Evolutionary conservation across 139 green algal genomes (phyloP), one percentile per base, ranked within the genome.

Genomic region (Coelastrella sp.): DNA sequence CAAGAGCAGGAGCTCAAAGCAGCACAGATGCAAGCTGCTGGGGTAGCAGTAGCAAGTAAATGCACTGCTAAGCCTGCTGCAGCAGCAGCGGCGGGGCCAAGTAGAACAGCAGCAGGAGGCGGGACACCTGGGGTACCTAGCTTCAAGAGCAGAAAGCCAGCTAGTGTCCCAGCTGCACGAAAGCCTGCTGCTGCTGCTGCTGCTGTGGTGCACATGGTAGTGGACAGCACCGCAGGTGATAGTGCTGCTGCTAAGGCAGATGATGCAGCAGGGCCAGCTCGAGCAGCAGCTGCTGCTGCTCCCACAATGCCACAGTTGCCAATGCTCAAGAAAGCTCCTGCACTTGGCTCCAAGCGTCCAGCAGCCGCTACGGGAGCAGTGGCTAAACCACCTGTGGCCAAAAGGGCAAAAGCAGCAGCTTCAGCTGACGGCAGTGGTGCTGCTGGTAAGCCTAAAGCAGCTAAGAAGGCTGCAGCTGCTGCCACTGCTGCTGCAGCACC

Each of bases 401-500:
- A 78, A 32, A 88, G 65, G 16, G 4, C 65, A 4, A 88, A 88
- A 19, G 32, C 81, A 23, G 71, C 80, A 88, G n/a, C 71, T 14
- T 56, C 66, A 59, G 79, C 80, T 66, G 66, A 54, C 14, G n/a
- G 65, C 64, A 64, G 65, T 80, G 75, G 57, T 58, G 74, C 74
- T 19, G 23, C 74, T 58, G 23, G 19, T 23, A 80, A 65, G 16
- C 64, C 14, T 58, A 83, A 5, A 66, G 83, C 78, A 23, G 59
- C 56, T 10, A 78, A 86, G n/a, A 57, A 80, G 76, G 22, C 86
- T 68, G 57, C 80, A 80, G 80, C 68, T 78, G 65, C 77, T 71
- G 87, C 60, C 64, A 61, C 78, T 64, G 57, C 71, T 13, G 10
- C 76, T 64, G 87, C 81, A 76, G 91, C 65, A 60, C 32, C 80